Evolutionary conservation across 1,139 yeast genomes (phyloP).

Genomic region (Taphrina communis): DNA sequence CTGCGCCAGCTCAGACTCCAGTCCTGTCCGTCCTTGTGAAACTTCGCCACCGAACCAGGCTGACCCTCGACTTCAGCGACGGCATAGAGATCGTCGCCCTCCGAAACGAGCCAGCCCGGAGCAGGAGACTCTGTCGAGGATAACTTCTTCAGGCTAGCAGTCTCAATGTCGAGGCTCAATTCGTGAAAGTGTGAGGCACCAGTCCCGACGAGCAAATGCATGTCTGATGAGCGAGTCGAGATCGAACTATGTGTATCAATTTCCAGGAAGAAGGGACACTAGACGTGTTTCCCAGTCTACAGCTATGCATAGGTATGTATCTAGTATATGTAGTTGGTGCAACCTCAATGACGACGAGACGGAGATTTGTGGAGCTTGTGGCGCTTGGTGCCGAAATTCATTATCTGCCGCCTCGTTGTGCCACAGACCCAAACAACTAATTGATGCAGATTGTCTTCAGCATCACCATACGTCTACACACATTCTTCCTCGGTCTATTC

Average conservation of each 20-base stretch:
- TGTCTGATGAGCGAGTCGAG: not conserved
- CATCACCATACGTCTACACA: too few relatives aligned
- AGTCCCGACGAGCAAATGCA: constrained; percentile 14
- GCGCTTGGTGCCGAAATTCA: not conserved
- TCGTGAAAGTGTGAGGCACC: constrained; percentile 9
- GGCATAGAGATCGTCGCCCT: not conserved
- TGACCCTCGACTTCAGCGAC: constrained; percentile 13
- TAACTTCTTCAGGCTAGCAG: not conserved
- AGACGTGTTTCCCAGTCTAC: too few relatives aligned
- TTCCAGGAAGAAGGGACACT: too few relatives aligned
- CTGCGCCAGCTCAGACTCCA: constrained; percentile 19
- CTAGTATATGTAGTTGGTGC: not conserved
- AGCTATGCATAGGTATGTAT: too few relatives aligned
- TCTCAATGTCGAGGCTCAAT: not conserved
- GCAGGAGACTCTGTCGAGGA: constrained; percentile 5
- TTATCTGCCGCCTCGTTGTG: not conserved
- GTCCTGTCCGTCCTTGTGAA: not conserved
- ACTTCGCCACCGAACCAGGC: not conserved
- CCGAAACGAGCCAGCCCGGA: constrained; percentile 14
- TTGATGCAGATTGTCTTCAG: too few relatives aligned
- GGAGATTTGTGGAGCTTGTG: constrained; percentile 4
- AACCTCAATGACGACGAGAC: not conserved
- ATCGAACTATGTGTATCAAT: too few relatives aligned
- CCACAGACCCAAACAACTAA: not conserved
- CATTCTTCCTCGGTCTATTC: not conserved